phyloP scores from a whole-genome alignment of 1,284 basidiomycete genomes.

The Rhodotorula sp. region DNA sequence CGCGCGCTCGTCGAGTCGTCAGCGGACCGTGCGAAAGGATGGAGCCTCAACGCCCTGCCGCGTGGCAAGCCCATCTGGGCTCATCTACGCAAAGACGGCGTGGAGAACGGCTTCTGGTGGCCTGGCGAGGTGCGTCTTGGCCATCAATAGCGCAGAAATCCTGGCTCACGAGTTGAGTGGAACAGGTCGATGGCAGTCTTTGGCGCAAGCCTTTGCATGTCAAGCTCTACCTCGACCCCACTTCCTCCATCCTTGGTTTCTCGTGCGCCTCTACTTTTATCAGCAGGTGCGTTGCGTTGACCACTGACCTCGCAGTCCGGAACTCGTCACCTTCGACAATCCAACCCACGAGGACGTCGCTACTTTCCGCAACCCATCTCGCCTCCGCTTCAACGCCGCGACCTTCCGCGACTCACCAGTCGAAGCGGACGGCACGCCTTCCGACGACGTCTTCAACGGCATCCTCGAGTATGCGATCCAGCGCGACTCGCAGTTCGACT shows the following conservation, averaged over 20 bases:
- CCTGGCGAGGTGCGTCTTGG: constrained; percentile 14
- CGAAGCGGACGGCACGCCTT: neutral
- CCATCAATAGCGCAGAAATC: too few relatives aligned
- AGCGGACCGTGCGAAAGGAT: constrained; percentile 15
- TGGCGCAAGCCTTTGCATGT: constrained; percentile 16
- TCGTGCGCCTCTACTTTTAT: constrained; percentile 1
- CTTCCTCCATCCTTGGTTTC: neutral
- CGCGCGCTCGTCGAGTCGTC: constrained; percentile 1
- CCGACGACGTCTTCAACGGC: neutral
- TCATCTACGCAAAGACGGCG: neutral
- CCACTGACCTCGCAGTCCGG: neutral
- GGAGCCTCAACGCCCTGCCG: constrained; percentile 12
- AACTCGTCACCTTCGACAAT: neutral
- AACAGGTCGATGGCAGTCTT: constrained; percentile 14
- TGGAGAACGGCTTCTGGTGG: constrained; percentile 30
- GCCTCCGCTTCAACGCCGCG: constrained; percentile 20
- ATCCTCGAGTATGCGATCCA: constrained; percentile 10
- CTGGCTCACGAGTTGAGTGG: neutral
- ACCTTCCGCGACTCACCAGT: constrained; percentile 16
- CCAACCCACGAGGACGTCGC: constrained; percentile 22
- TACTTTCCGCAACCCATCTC: constrained; percentile 17
- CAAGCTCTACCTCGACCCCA: constrained; percentile 17
- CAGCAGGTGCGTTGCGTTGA: neutral
- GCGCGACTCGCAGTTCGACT: neutral
- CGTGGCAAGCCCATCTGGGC: constrained; percentile 23